A percentile compares a stretch with the other conserved stretches of the same genome.
Conservation (phyloP, 1,284 basidiomycete genomes). For the Marasmius fiardii region DNA sequence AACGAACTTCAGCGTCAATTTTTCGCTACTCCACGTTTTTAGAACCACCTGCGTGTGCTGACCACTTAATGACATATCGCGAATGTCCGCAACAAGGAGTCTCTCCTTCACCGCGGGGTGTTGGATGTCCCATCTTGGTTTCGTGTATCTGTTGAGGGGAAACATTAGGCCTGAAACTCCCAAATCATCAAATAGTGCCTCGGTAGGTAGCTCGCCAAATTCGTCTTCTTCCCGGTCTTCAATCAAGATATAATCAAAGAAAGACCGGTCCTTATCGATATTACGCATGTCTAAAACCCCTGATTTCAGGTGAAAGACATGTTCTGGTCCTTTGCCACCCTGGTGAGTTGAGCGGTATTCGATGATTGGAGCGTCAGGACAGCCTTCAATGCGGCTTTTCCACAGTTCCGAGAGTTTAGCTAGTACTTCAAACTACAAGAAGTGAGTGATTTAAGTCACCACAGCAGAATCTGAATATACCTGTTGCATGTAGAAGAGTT, state of each 20-base stretch:
- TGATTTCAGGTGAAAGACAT: constrained; percentile 36
- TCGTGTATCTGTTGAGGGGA: constrained; percentile 36
- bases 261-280: constrained; percentile 33
- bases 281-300: constrained; percentile 37
- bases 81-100: constrained; percentile 37
- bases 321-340: constrained; percentile 26
- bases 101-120: constrained; percentile 32
- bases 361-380: constrained; percentile 42
- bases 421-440: constrained; percentile 43
- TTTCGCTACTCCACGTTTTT: constrained; percentile 34
- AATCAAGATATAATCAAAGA: constrained; percentile 38
- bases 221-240: constrained; percentile 26
- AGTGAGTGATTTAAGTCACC: not conserved
- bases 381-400: constrained; percentile 43
- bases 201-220: constrained; percentile 32
- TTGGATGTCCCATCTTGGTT: constrained; percentile 33
- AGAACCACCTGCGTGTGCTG: constrained; percentile 31
- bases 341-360: constrained; percentile 29
- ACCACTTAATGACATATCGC: constrained; percentile 31
- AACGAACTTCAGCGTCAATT: constrained; percentile 21
- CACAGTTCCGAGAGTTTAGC: constrained; percentile 43
- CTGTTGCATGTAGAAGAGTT: constrained; percentile 51
- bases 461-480: constrained; percentile 22
- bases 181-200: constrained; percentile 44
- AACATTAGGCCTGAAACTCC: constrained; percentile 39